Base-by-base conservation (phyloP, 148 eudicot species). In the Rhododendron griersonianum region DNA sequence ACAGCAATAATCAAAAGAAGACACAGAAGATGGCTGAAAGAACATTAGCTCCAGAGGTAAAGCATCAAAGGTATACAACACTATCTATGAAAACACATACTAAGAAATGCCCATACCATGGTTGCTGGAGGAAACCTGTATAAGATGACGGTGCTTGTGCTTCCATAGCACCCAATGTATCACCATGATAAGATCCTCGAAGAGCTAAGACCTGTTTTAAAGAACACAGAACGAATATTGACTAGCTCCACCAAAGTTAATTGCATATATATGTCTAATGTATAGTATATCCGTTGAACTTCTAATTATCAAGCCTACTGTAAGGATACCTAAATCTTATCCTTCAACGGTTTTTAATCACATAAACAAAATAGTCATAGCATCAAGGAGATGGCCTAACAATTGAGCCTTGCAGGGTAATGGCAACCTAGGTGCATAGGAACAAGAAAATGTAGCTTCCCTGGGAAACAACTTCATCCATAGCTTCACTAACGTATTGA, bases 161-260 rank as follows among this genome's bases (percentile, higher is more conserved):
- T 92, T 97, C 99, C 99, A 97, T 97, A 44, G 99, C 99, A 78
- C 99, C 99, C 89, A 97, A 91, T 41, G 99, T 97, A 89, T 97
- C 99, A 88, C 99, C 99, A 86, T 97, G 99, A 88, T 97, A 97
- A 84, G 98, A 95, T 87, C 99, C 99, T 86, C 84, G 92, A 80
- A 97, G 98, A 84, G 96, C 99, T 84, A 97, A 81, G 33, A 97
- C 99, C 99, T 97, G 85, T 81, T 84, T 89, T 8, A 85, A 35
- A 57, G 63, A 74, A 85, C 83, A 81, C n/a, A 63, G 45, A 80
- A 9, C n/a, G 78, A 44, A 86, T 41, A 7, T 81, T 59, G 71
- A 67, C 30, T 83, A 81, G 48, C 47, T 57, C 28, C 84, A 59
- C 71, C 69, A 57, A 80, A 35, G 30, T 57, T 30, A 28, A 39